Percentiles rank a stretch among this genome's conserved stretches.
Conservation (phyloP, 164 flowering plant genomes). For the Annona cherimola region DNA sequence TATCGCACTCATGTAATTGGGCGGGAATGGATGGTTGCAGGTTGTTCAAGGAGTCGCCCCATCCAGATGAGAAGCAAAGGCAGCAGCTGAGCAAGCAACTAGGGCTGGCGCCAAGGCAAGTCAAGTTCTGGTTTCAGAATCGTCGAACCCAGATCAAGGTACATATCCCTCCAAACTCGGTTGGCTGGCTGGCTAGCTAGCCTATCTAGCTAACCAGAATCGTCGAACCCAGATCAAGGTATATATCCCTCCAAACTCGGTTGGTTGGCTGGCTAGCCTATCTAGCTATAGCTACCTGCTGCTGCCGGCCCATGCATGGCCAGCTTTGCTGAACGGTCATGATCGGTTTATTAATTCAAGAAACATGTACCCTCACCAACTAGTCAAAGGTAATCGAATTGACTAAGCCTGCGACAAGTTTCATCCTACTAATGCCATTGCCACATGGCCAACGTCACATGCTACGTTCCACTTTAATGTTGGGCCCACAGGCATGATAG, state of each 20-base stretch:
- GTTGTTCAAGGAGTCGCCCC: slow-evolving; percentile 92
- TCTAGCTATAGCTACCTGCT: no score
- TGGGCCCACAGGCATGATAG: no score
- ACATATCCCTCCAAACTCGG: background rate
- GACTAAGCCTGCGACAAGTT: no score
- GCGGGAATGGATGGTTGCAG: slow-evolving; percentile 29
- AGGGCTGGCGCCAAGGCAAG: slow-evolving; percentile 97
- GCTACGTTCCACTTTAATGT: no score
- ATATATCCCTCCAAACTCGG: background rate
- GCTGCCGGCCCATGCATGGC: background rate
- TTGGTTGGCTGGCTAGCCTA: background rate
- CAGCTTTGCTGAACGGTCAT: background rate
- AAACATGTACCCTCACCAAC: no score
- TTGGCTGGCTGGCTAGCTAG: background rate
- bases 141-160: slow-evolving; percentile 99
- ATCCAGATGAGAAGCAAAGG: slow-evolving; percentile 99
- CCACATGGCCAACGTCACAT: no score
- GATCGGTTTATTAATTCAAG: no score
- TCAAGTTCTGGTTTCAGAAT: slow-evolving; percentile 99
- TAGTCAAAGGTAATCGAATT: no score
- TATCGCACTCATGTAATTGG: no score
- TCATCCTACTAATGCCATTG: no score
- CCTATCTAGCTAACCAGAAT: slow-evolving; percentile 42
- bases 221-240: slow-evolving; percentile 99
- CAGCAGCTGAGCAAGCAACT: slow-evolving; percentile 90